Percentiles rank a stretch among this genome's conserved stretches.
Evolutionary conservation across 768 basidiomycete genomes (phyloP).

Genomic region (Rhodotorula toruloides): DNA sequence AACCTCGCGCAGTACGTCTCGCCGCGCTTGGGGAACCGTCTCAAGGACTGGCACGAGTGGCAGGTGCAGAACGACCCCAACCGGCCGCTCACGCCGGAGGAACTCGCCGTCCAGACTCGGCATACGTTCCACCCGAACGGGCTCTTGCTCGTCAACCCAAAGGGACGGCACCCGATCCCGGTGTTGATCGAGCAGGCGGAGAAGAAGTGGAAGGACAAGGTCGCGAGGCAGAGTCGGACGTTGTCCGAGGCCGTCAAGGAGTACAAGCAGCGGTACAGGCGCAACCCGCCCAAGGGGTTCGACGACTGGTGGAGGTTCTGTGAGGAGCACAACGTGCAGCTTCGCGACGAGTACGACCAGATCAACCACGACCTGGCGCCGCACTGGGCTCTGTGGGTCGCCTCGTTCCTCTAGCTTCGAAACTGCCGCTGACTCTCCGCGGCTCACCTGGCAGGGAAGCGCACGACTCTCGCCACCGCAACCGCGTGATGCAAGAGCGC

Average conservation of each 20-base stretch:
- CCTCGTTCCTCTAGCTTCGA: no score
- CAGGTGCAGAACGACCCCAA: slow-evolving; percentile 23
- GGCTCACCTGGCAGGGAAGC: slow-evolving; percentile 30
- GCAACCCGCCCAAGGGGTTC: slow-evolving; percentile 80
- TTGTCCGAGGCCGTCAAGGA: slow-evolving; percentile 71
- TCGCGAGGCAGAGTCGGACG: slow-evolving; percentile 71
- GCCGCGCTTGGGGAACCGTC: slow-evolving; percentile 13
- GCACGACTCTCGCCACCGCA: slow-evolving; percentile 38
- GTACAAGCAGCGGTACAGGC: slow-evolving; percentile 69
- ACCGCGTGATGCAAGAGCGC: slow-evolving; percentile 41
- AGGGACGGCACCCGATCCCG: slow-evolving; percentile 51
- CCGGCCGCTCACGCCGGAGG: slow-evolving; percentile 29
- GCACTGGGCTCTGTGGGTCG: slow-evolving; percentile 71
- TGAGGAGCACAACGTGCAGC: slow-evolving; percentile 51
- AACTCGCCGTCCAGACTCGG: slow-evolving; percentile 21
- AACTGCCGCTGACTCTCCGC: neutral
- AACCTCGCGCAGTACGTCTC: slow-evolving; percentile 25
- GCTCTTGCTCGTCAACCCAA: slow-evolving; percentile 37
- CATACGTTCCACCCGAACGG: slow-evolving; percentile 41
- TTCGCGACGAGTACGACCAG: slow-evolving; percentile 58
- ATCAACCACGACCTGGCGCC: slow-evolving; percentile 68
- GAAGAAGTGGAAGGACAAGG: slow-evolving; percentile 55
- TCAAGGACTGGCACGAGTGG: slow-evolving; percentile 38
- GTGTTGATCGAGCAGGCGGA: slow-evolving; percentile 51
- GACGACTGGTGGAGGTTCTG: slow-evolving; percentile 71